A percentile compares a stretch with the other conserved stretches of the same genome.
These are phyloP conservation scores for Larix kaempferi DNA, from an alignment of 75 land plant genomes.

Conservation along the genomic window DNA sequence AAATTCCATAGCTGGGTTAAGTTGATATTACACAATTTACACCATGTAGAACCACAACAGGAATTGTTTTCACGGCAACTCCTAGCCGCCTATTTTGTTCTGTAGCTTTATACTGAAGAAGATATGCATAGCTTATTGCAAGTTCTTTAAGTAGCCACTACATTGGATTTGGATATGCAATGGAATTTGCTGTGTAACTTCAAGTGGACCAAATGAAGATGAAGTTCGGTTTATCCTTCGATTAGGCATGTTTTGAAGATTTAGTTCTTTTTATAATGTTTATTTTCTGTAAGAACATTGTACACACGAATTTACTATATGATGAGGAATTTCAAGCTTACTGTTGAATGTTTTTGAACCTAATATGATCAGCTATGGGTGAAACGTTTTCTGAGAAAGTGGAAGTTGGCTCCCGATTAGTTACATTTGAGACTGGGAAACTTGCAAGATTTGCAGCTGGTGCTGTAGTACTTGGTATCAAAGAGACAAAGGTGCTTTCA, in stretches of 20 bases:
- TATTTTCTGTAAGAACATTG: background rate
- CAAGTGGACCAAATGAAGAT: background rate
- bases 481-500: slow-evolving; percentile 78
- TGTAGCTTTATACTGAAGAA: background rate
- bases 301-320: background rate
- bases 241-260: background rate
- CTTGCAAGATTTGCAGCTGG: slow-evolving; percentile 91
- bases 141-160: background rate
- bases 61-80: background rate
- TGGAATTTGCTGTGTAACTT: background rate
- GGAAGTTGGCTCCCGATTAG: slow-evolving; percentile 48
- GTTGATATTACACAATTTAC: background rate
- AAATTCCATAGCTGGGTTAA: background rate
- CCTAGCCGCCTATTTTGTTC: background rate
- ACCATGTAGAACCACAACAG: background rate
- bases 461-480: slow-evolving; percentile 74
- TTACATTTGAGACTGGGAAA: slow-evolving; percentile 86
- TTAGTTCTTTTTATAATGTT: background rate
- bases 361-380: slow-evolving; percentile 18
- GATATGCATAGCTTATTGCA: background rate
- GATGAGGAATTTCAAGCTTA: background rate
- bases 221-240: background rate
- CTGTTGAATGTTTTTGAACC: background rate
- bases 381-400: slow-evolving; percentile 75
- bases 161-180: background rate